These are phyloP conservation scores for Candida vaughaniae DNA, from an alignment of 805 yeast genomes.

Conservation along the genomic window DNA sequence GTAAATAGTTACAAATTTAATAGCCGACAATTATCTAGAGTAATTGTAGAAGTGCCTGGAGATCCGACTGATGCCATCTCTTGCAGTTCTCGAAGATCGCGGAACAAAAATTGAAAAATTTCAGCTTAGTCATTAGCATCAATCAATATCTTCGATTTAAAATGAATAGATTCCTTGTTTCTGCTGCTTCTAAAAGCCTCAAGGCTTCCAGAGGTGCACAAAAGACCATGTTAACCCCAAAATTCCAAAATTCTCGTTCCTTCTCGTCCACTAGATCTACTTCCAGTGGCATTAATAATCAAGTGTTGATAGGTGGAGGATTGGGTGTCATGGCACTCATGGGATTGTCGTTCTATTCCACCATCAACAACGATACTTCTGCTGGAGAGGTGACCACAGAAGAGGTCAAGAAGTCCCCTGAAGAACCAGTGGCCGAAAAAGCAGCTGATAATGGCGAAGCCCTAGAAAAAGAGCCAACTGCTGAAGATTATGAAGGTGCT, in stretches of 20 bases:
- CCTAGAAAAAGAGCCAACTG: slow-evolving; percentile 6
- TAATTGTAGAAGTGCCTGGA: too few relatives aligned
- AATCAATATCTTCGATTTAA: too few relatives aligned
- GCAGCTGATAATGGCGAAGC: slow-evolving; percentile 1
- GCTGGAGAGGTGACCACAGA: neutral
- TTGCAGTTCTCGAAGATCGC: neutral
- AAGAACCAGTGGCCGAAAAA: slow-evolving; percentile 6
- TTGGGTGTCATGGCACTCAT: slow-evolving; percentile 2
- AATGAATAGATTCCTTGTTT: neutral
- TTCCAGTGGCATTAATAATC: slow-evolving; percentile 1
- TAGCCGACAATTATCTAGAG: too few relatives aligned
- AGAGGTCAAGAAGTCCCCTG: slow-evolving; percentile 5
- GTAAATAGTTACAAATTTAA: too few relatives aligned
- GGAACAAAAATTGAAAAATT: slow-evolving; percentile 2
- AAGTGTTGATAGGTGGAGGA: neutral
- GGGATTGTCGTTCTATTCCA: slow-evolving; percentile 1
- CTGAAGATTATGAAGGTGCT: slow-evolving; percentile 43
- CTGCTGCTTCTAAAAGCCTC: neutral
- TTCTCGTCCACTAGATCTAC: neutral
- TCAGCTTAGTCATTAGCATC: too few relatives aligned
- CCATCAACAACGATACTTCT: slow-evolving; percentile 7
- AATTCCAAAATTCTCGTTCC: neutral
- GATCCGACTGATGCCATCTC: too few relatives aligned
- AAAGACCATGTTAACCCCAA: neutral
- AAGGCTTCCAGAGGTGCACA: neutral